Evolutionary conservation across 2,329 filamentous ascomycete species (phyloP), one percentile per base, ranked within the genome.

Genomic region (Lithohypha guttulata): DNA sequence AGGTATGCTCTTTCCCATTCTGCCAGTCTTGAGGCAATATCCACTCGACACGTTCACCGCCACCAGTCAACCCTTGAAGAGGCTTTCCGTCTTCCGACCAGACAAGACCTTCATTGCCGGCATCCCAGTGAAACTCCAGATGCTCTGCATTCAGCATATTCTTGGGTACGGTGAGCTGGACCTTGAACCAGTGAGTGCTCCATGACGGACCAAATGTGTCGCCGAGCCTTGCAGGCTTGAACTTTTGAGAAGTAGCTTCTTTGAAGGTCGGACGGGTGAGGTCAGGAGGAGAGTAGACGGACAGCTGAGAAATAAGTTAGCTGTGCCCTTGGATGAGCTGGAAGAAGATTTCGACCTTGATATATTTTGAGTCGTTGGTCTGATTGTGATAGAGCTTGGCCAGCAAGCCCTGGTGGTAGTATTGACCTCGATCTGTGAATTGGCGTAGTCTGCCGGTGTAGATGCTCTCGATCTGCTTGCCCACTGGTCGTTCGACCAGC

Each of bases 121-220:
- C 81, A 62, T 98, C 89, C 89, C 91, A 98, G 54, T 94, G 86
- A 42, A 96, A 78, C 61, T 96, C 87, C n/a, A 98, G 70, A 32
- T 82, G 78, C 50, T 87, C 77, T 53, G 91, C 84, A 47, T 85
- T 65, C 18, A 62, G 65, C 53, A 95, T 73, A 9, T 84, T 66
- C 40, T 75, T 57, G 6, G 91, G 89, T 10, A 96, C 72, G 3
- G 75, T 84, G 46, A 98, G 65, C 41, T 79, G 67, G 41, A 95
- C 75, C 52, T 79, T 84, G 72, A 98, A 93, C 91, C 91, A 98
- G 60, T 96, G 91, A 6, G 91, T 98, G 2, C 86, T 82, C 91
- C 91, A 98, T 23, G 86, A 91, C 2, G 91, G 91, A 0, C 91
- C 91, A 52, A 96, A 96, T 5, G 69, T 76, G 42, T 81, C 71